Base-by-base conservation (phyloP, 2,329 filamentous ascomycete genomes). In the Fusarium sororula region DNA sequence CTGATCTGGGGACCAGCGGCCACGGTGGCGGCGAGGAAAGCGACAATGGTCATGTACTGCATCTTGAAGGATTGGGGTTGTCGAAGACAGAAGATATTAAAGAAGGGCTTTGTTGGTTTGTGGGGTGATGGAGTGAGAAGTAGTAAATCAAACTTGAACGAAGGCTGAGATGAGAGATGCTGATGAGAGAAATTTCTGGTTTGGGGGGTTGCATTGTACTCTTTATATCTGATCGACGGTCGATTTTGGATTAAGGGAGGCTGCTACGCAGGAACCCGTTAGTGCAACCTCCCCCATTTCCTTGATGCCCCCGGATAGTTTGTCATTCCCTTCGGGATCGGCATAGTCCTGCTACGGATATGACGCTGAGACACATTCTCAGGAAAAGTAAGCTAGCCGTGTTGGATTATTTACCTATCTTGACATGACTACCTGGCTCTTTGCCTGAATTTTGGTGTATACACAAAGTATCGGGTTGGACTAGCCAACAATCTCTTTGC, bases 1-100 rank as follows among this genome's bases (percentile, higher is more conserved):
- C 38, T n/a, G 30, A 50, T 41, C 20, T 42, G 32, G 7, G 56
- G 44, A 13, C 26, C 45, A 15, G 62, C 62, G 12, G 28, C 44
- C 24, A 60, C 56, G 13, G 62, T 32, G n/a, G 41, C 53, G 37
- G 56, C 62, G n/a, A 64, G 44, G 45, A 64, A 37, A 51, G 62
- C 62, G 56, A 64, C 17, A 1, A 64, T 61, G 45, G 62, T 51
- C 8, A 41, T 17, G 44, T 38, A 35, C 8, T 64, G 61, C 61
- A 64, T 64, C 22, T 64, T 64, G 61, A 44, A 61, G 39, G 13
- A 22, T 24, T 58, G 17, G 41, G 6, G 10, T 37, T 56, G 38
- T 56, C 41, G 9, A n/a, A 28, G 41, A 28, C 55, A 18, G 18
- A 35, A 37, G 7, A 48, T 35, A n/a, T 3, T 48, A 48, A 28